These are phyloP conservation scores for Xylaria curta DNA, from an alignment of 495 filamentous ascomycete species.

Conservation along the genomic window DNA sequence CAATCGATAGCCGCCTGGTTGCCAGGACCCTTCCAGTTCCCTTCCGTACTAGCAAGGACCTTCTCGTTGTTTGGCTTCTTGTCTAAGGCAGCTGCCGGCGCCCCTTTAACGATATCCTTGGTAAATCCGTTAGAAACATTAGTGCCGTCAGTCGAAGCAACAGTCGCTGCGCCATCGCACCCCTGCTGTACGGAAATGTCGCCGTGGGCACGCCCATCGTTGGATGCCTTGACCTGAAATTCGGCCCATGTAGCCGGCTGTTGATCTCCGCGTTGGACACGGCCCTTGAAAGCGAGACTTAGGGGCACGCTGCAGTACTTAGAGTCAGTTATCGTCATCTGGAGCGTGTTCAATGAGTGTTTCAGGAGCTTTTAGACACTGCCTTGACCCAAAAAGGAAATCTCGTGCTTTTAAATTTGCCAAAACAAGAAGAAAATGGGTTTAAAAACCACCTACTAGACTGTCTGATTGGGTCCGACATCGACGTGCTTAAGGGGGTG, in stretches of 20 bases:
- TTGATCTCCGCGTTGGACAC: conserved; percentile 49
- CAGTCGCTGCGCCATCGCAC: conserved; percentile 51
- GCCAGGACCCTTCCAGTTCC: conserved; percentile 50
- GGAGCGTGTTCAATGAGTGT: too few relatives aligned
- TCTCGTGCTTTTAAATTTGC: too few relatives aligned
- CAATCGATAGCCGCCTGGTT: conserved; percentile 50
- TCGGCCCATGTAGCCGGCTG: conserved; percentile 52
- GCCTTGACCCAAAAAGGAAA: too few relatives aligned
- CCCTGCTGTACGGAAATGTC: conserved; percentile 52
- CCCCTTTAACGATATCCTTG: conserved; percentile 43
- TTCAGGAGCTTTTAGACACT: too few relatives aligned
- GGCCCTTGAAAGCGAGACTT: conserved; percentile 46
- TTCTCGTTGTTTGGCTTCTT: conserved; percentile 45
- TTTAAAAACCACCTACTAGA: conserved; percentile 18
- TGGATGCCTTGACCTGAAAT: conserved; percentile 48
- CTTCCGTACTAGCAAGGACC: conserved; percentile 46
- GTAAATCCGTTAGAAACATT: conserved; percentile 43
- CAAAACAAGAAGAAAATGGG: too few relatives aligned
- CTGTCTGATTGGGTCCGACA: conserved; percentile 36
- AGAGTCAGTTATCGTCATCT: too few relatives aligned
- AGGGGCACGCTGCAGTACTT: conserved; percentile 35
- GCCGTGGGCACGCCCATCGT: conserved; percentile 51
- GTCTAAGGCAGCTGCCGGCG: conserved; percentile 42
- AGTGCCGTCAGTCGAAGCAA: conserved; percentile 47
- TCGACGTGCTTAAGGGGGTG: conserved; percentile 44